These are phyloP conservation scores for Aspergillus sp. DNA, from an alignment of 2,329 filamentous ascomycete genomes.

Conservation along the genomic window DNA sequence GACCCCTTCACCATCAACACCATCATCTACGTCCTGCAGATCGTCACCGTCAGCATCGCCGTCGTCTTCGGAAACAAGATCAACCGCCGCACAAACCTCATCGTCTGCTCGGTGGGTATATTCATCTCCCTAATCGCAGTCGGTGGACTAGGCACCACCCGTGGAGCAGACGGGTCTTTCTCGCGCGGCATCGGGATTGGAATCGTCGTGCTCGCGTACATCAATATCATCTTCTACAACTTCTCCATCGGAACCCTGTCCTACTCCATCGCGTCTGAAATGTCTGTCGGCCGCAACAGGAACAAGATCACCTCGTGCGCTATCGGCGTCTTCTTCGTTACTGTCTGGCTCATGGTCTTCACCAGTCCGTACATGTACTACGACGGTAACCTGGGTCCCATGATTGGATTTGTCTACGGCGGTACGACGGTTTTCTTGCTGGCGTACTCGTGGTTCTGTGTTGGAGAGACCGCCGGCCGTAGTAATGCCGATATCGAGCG, in stretches of 20 bases:
- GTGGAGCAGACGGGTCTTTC: constrained; percentile 18
- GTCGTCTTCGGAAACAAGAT: constrained; percentile 45
- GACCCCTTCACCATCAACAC: constrained; percentile 46
- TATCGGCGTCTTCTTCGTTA: constrained; percentile 44
- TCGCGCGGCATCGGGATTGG: constrained; percentile 27
- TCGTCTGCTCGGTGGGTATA: constrained; percentile 43
- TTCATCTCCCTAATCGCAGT: constrained; percentile 43
- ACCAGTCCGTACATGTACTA: constrained; percentile 39
- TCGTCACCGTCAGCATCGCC: constrained; percentile 41
- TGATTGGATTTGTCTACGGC: constrained; percentile 36
- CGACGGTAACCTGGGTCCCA: constrained; percentile 30
- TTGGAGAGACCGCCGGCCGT: constrained; percentile 41
- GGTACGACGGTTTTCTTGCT: constrained; percentile 28
- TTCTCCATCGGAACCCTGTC: constrained; percentile 46
- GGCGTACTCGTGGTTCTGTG: constrained; percentile 40
- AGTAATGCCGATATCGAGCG: constrained; percentile 37
- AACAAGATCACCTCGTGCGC: constrained; percentile 49
- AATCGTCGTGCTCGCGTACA: constrained; percentile 44
- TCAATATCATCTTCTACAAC: constrained; percentile 48
- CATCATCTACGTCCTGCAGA: constrained; percentile 46
- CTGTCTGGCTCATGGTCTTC: constrained; percentile 34
- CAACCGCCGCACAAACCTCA: constrained; percentile 39
- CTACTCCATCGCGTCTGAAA: constrained; percentile 47
- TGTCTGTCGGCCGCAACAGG: constrained; percentile 50
- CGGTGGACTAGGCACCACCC: constrained; percentile 42